Percentiles rank a stretch among this genome's conserved stretches.
Evolutionary conservation across 2,329 filamentous ascomycete genomes (phyloP).

Genomic region (Fonsecaea monophora): DNA sequence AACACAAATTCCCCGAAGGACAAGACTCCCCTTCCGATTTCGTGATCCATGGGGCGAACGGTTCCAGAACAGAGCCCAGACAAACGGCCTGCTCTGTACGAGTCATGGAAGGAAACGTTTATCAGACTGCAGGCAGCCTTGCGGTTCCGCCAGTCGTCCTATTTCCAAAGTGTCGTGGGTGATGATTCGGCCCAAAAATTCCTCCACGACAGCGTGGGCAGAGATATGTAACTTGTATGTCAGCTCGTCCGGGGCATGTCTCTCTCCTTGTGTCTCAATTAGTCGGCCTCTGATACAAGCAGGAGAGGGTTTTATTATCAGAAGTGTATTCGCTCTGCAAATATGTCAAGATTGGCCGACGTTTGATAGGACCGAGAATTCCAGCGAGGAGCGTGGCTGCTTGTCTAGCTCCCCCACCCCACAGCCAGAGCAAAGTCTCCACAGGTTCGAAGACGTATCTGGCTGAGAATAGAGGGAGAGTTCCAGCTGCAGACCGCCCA

Average conservation of each 20-base stretch:
- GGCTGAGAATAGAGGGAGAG: background rate
- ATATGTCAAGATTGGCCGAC: background rate
- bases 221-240: conserved; percentile 7
- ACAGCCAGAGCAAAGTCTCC: conserved; percentile 4
- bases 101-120: conserved; percentile 6
- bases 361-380: background rate
- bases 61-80: background rate
- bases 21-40: background rate
- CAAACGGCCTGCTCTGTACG: conserved; percentile 8
- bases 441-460: conserved; percentile 6
- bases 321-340: background rate
- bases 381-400: background rate
- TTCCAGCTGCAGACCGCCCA: conserved; percentile 10
- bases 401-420: background rate
- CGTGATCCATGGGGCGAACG: conserved; percentile 6
- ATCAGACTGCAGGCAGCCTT: conserved; percentile 27
- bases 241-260: background rate
- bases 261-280: background rate
- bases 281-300: background rate
- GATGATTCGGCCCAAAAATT: background rate
- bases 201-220: background rate
- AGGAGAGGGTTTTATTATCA: background rate
- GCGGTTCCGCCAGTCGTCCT: conserved; percentile 21
- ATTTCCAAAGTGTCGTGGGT: conserved; percentile 11
- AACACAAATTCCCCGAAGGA: conserved; percentile 17